phyloP scores from a whole-genome alignment of 352 stramenopile genomes.

The Globisporangium radiosum region DNA sequence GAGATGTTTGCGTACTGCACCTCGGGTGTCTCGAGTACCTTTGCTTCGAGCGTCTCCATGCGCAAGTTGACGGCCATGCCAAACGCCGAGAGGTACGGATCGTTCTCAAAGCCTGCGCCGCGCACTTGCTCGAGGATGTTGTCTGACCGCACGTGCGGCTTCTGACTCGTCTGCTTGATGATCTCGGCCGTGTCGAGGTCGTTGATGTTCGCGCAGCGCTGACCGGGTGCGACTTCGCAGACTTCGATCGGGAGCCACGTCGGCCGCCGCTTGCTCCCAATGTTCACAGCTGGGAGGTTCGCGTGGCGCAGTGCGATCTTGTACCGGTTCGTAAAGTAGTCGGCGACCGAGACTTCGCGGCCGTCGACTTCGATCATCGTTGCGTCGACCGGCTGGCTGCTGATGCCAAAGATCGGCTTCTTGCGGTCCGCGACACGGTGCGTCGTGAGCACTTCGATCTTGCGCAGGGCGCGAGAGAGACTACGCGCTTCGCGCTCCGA shows the following conservation, averaged over 20 bases:
- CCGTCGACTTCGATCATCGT: slow-evolving; percentile 55
- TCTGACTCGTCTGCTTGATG: slow-evolving; percentile 58
- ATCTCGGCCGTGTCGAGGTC: slow-evolving; percentile 81
- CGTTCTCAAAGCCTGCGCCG: slow-evolving; percentile 61
- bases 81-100: slow-evolving; percentile 56
- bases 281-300: slow-evolving; percentile 60
- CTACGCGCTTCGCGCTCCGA: slow-evolving; percentile 25
- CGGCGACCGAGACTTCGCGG: slow-evolving; percentile 34
- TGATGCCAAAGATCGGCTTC: slow-evolving; percentile 48
- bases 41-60: slow-evolving; percentile 41
- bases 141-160: slow-evolving; percentile 35
- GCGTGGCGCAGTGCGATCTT: slow-evolving; percentile 49
- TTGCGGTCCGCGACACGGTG: slow-evolving; percentile 53
- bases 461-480: slow-evolving; percentile 34
- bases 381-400: slow-evolving; percentile 26
- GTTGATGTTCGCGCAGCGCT: slow-evolving; percentile 70
- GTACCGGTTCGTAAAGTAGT: slow-evolving; percentile 65
- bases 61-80: slow-evolving; percentile 47
- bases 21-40: slow-evolving; percentile 48
- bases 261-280: slow-evolving; percentile 42
- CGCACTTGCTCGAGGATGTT: slow-evolving; percentile 58
- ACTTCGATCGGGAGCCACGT: slow-evolving; percentile 79
- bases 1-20: slow-evolving; percentile 60
- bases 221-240: slow-evolving; percentile 63
- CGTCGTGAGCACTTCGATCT: slow-evolving; percentile 47